Percentiles rank a stretch among this genome's conserved stretches.
These are phyloP conservation scores for Erodium trifolium DNA, from an alignment of 441 rosid species.

Conservation along the genomic window DNA sequence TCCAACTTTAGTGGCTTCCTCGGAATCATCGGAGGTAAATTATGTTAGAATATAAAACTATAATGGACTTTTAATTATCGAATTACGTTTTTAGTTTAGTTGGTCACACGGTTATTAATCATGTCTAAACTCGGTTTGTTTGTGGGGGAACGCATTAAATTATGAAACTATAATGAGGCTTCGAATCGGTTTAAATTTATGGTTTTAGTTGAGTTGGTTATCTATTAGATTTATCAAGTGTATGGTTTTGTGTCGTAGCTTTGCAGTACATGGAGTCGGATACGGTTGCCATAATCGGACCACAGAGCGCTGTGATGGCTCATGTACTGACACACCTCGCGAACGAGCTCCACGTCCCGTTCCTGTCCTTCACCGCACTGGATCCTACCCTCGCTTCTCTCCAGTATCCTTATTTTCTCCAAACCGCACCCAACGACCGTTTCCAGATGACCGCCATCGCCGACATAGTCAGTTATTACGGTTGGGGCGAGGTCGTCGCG, in stretches of 20 bases:
- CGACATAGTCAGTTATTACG: slow-evolving; percentile 46
- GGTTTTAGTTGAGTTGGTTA: too few species aligned
- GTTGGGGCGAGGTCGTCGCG: slow-evolving; percentile 84
- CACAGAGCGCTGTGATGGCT: slow-evolving; percentile 66
- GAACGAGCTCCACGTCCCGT: slow-evolving; percentile 56
- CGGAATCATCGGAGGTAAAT: slow-evolving; percentile 57
- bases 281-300: slow-evolving; percentile 78
- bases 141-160: too few species aligned
- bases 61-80: too few species aligned
- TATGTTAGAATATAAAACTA: not conserved
- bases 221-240: too few species aligned
- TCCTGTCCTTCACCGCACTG: slow-evolving; percentile 67
- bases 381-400: slow-evolving; percentile 72
- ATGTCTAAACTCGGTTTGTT: too few species aligned
- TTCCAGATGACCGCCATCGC: slow-evolving; percentile 83
- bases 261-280: slow-evolving; percentile 62
- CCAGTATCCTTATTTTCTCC: slow-evolving; percentile 73
- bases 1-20: slow-evolving; percentile 35
- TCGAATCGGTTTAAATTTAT: too few species aligned
- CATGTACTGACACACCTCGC: slow-evolving; percentile 59
- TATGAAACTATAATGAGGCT: too few species aligned
- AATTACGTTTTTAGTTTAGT: too few species aligned
- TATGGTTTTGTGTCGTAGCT: slow-evolving; percentile 31
- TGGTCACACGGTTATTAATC: too few species aligned
- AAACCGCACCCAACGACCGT: slow-evolving; percentile 67